Base-by-base conservation (phyloP, 1,284 basidiomycete genomes). In the Amylostereum areolatum region DNA sequence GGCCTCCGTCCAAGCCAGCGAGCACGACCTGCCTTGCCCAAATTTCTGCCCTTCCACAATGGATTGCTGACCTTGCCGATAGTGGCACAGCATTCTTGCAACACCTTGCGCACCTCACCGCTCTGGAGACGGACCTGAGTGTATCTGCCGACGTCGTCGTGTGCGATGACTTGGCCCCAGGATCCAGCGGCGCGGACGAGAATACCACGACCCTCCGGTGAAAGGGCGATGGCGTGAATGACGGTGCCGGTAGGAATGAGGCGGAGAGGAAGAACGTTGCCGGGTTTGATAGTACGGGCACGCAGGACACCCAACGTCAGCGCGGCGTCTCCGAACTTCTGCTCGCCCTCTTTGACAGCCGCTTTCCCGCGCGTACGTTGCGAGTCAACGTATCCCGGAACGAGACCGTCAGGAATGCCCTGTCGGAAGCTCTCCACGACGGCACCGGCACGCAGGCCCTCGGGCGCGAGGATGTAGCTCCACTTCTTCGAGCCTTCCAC, bases 31-130 rank as follows among this genome's bases (percentile, higher is more conserved):
- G 97, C 96, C 70, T 99, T 99, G 39, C 94, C 96, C 41, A 98
- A 70, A 44, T 75, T 81, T 25, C 83, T 74, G 58, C 88, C 84
- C 68, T 93, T 90, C 83, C 93, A 94, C 57, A 97, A 75, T 49
- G 86, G 79, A 68, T 99, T 99, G 73, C 90, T 92, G 52, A 98
- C 94, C 51, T 83, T 83, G 2, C 97, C 96, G 50, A 98, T 81
- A 0, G 92, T 95, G 1, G 95, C 97, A 40, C 80, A 85, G 58
- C 92, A 96, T 45, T 86, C 83, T 49, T 86, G 79, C 43, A 92
- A 72, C 45, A 99, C 76, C 62, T 88, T 85, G 43, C 96, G 83
- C 24, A 98, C 85, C 72, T 99, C 97, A 29, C 96, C 96, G 56
- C 88, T 92, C 66, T 92, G 89, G 49, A 99, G 75, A 43, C 86